Percentiles rank a stretch among this genome's conserved stretches.
Evolutionary conservation across 1,284 basidiomycete genomes (phyloP).

Genomic region (Pascua guehoae): DNA sequence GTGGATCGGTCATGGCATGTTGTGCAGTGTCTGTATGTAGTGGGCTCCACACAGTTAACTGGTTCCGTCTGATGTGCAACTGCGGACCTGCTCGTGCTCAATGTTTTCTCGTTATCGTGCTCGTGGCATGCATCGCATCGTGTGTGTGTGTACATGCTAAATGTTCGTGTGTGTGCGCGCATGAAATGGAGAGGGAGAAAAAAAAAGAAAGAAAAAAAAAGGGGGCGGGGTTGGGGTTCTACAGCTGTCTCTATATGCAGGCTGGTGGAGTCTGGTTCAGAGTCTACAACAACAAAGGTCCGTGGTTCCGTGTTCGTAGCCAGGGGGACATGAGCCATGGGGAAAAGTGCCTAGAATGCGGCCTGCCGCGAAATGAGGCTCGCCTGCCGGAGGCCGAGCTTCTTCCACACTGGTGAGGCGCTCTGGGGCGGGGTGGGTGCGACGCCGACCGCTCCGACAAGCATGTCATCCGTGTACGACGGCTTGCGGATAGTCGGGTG

Average conservation of each 20-base stretch:
- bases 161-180: conserved; percentile 3
- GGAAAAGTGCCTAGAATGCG: background rate
- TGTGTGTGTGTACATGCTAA: background rate
- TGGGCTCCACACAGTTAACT: too few relatives aligned
- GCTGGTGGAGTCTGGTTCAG: background rate
- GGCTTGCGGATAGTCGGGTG: background rate
- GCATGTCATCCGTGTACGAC: too few relatives aligned
- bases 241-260: background rate
- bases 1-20: too few relatives aligned
- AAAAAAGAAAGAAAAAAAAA: background rate
- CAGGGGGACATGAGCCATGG: background rate
- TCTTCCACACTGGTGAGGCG: conserved; percentile 15
- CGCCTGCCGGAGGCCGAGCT: conserved; percentile 13
- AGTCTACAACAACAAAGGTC: background rate
- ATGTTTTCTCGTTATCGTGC: background rate
- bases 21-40: too few relatives aligned
- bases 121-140: background rate
- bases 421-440: background rate
- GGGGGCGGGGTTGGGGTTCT: too few relatives aligned
- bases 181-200: background rate
- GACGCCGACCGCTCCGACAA: background rate
- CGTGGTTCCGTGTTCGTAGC: too few relatives aligned
- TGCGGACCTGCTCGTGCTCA: background rate
- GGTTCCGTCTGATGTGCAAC: too few relatives aligned
- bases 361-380: conserved; percentile 8